These are phyloP conservation scores for Colletotrichum sp. DNA, from an alignment of 2,329 filamentous ascomycete species.

Conservation along the genomic window DNA sequence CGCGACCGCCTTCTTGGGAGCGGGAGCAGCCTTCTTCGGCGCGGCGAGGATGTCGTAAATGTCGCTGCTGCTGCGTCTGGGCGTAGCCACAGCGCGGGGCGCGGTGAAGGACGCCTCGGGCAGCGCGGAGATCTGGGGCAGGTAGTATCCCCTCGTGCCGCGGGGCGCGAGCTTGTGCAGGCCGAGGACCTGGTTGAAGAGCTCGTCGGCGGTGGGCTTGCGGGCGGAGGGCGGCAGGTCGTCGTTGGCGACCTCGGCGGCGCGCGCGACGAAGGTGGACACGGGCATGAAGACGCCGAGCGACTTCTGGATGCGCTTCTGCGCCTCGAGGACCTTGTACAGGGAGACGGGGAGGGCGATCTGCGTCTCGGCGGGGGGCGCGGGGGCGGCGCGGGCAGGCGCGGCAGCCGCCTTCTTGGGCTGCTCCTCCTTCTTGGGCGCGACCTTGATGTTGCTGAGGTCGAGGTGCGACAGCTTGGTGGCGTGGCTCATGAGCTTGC, in stretches of 20 bases:
- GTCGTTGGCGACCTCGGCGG: slow-evolving; percentile 86
- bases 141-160: slow-evolving; percentile 65
- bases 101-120: slow-evolving; percentile 47
- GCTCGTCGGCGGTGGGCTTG: slow-evolving; percentile 75
- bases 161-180: slow-evolving; percentile 52
- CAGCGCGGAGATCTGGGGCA: slow-evolving; percentile 72
- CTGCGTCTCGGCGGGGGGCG: slow-evolving; percentile 54
- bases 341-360: slow-evolving; percentile 81
- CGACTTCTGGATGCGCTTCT: slow-evolving; percentile 78
- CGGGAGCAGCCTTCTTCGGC: slow-evolving; percentile 26
- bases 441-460: slow-evolving; percentile 92
- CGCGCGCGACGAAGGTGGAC: slow-evolving; percentile 85
- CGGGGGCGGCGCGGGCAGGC: slow-evolving; percentile 30
- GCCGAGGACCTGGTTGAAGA: slow-evolving; percentile 90
- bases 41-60: slow-evolving; percentile 81
- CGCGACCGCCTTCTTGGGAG: background rate
- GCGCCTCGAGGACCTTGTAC: slow-evolving; percentile 76
- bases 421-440: slow-evolving; percentile 51
- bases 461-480: slow-evolving; percentile 83
- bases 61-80: slow-evolving; percentile 55
- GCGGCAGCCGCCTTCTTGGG: background rate
- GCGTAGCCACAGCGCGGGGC: slow-evolving; percentile 28
- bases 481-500: slow-evolving; percentile 72
- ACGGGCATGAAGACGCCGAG: slow-evolving; percentile 84
- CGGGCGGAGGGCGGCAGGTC: slow-evolving; percentile 73